Conservation (phyloP, 345 rosid genomes). For the Citrus glauca region DNA sequence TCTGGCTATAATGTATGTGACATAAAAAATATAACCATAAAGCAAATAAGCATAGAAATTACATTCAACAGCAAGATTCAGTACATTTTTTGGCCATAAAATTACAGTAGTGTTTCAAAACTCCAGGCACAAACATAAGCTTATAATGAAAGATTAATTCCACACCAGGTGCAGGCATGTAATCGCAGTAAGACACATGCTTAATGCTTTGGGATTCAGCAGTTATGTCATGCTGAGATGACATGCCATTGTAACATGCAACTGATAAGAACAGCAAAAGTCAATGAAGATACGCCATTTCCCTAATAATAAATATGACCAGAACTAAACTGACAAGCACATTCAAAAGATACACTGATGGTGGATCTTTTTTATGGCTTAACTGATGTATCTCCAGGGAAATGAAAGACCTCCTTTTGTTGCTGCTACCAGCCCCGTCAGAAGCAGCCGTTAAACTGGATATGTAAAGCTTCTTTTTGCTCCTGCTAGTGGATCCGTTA, state of each 20-base stretch:
- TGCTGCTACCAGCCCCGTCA: background rate
- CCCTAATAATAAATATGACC: background rate
- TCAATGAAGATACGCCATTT: background rate
- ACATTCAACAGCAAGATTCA: background rate
- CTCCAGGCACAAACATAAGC: background rate
- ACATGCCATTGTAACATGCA: background rate
- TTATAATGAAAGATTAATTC: too few relatives aligned
- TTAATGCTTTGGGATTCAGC: background rate
- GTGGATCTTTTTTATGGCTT: background rate
- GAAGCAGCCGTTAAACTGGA: background rate
- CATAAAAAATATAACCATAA: background rate
- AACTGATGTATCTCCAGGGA: slow-evolving; percentile 6
- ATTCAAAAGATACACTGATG: slow-evolving; percentile 14
- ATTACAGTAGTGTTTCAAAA: background rate
- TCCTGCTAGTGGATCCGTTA: background rate
- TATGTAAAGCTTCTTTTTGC: background rate
- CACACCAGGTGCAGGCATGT: background rate
- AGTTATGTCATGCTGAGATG: background rate
- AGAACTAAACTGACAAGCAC: slow-evolving; percentile 14
- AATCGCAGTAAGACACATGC: background rate
- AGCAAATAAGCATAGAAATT: too few relatives aligned
- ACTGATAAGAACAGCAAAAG: background rate
- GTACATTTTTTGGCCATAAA: background rate
- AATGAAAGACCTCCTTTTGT: background rate
- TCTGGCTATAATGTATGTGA: too few relatives aligned